phyloP scores from a whole-genome alignment of 2,329 filamentous ascomycete genomes.

The Simplicillium sp. region DNA sequence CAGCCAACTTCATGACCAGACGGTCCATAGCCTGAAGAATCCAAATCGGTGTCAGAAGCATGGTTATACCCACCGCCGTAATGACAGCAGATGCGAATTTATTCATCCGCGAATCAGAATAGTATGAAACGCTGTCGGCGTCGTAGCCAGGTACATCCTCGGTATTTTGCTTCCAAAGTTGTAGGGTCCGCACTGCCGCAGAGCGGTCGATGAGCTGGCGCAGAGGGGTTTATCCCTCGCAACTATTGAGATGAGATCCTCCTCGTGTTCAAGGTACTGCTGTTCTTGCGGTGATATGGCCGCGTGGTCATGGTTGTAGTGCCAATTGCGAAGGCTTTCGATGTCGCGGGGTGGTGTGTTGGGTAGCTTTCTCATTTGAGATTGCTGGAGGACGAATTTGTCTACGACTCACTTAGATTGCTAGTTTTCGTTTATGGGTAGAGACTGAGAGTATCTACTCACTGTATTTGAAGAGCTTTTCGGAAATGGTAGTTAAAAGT shows the following conservation, averaged over 20 bases:
- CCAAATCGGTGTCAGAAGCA: slow-evolving; percentile 24
- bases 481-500: slow-evolving; percentile 8
- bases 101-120: slow-evolving; percentile 12
- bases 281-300: slow-evolving; percentile 8
- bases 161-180: not conserved
- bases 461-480: slow-evolving; percentile 16
- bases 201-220: slow-evolving; percentile 6
- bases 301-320: slow-evolving; percentile 8
- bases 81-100: slow-evolving; percentile 14
- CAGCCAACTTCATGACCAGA: slow-evolving; percentile 13
- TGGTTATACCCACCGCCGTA: slow-evolving; percentile 12
- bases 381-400: slow-evolving; percentile 15
- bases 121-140: slow-evolving; percentile 2
- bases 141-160: not conserved
- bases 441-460: not conserved
- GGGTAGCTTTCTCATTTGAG: slow-evolving; percentile 8
- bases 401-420: slow-evolving; percentile 13
- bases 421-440: too few species aligned
- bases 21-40: slow-evolving; percentile 13
- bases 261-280: slow-evolving; percentile 8
- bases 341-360: slow-evolving; percentile 12
- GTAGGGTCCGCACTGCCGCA: not conserved
- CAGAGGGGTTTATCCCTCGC: slow-evolving; percentile 7
- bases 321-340: slow-evolving; percentile 14
- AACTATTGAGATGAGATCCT: slow-evolving; percentile 11